Percentiles rank a stretch among this genome's conserved stretches.
These are phyloP conservation scores for Allantophomopsis lycopodina DNA, from an alignment of 2,329 filamentous ascomycete species.

Conservation along the genomic window DNA sequence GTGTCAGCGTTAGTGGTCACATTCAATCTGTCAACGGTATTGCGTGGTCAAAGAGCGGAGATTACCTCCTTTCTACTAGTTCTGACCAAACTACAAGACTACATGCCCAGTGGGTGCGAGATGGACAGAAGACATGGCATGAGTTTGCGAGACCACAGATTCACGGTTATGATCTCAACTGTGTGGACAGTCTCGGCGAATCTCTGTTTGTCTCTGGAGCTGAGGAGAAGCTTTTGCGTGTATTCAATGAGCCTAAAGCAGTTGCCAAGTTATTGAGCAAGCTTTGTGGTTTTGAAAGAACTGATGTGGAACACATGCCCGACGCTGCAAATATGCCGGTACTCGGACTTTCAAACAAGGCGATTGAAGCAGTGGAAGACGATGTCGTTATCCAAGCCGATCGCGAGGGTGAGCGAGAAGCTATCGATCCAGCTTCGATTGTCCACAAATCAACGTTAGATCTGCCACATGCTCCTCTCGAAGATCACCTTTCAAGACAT, in stretches of 20 bases:
- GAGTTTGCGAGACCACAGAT: slow-evolving; percentile 94
- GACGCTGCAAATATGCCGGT: slow-evolving; percentile 93
- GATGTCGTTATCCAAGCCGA: slow-evolving; percentile 27
- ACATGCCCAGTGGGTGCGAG: slow-evolving; percentile 62
- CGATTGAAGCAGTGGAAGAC: slow-evolving; percentile 47
- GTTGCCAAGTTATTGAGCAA: slow-evolving; percentile 61
- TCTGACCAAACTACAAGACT: slow-evolving; percentile 87
- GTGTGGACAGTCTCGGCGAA: slow-evolving; percentile 62
- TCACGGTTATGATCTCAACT: slow-evolving; percentile 96
- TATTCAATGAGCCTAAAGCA: slow-evolving; percentile 80
- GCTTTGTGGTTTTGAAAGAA: slow-evolving; percentile 45
- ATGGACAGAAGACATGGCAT: slow-evolving; percentile 58
- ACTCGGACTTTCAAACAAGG: slow-evolving; percentile 91
- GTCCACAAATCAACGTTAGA: slow-evolving; percentile 48
- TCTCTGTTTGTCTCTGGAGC: slow-evolving; percentile 84
- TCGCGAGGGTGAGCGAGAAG: slow-evolving; percentile 35
- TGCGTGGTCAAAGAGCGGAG: slow-evolving; percentile 70
- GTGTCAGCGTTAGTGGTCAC: slow-evolving; percentile 71
- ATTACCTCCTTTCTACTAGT: slow-evolving; percentile 79
- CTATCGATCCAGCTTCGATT: slow-evolving; percentile 38
- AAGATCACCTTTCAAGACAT: slow-evolving; percentile 79
- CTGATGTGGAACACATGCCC: slow-evolving; percentile 39
- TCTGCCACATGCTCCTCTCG: slow-evolving; percentile 63
- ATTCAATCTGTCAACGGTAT: slow-evolving; percentile 69
- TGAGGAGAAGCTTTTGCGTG: slow-evolving; percentile 93